Evolutionary conservation across 2,329 filamentous ascomycete genomes (phyloP), one percentile per base, ranked within the genome.

Genomic region (Fusarium sarcochroum): DNA sequence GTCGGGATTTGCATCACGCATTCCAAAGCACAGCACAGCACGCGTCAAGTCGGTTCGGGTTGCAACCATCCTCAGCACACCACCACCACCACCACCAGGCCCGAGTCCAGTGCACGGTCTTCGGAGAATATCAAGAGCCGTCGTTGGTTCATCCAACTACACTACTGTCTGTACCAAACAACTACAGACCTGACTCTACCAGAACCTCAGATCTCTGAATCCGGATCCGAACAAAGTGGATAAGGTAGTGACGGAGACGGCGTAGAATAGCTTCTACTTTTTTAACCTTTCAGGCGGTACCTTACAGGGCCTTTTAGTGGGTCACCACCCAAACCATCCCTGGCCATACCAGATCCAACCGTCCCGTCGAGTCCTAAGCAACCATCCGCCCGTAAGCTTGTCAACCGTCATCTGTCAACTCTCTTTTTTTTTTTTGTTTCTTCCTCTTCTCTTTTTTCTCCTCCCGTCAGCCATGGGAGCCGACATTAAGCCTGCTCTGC

Each of bases 401-500:
- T 54, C 49, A 59, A 52, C 57, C 45, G 50, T 53, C 60, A 68
- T 48, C 59, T 21, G 38, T 61, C 42, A 49, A 47, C 50, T 47
- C 32, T 62, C 30, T 30, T 30, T 40, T 58, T 30, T 40, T 58
- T 21, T 38, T 40, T 17, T 37, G 37, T 57, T 42, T 30, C 17
- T 45, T 9, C 57, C 32, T 38, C 42, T 58, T 63, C 32, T 38
- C 42, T 58, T 40, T 40, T n/a, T 50, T 27, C 32, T 58, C 13
- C 47, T 48, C 41, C 23, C 30, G 7, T 30, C 20, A 52, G 48
- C 49, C 48, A 75, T 72, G 59, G 73, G 71, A 74, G 68, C 66
- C 47, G 73, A 72, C 45, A 59, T 69, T 50, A 67, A 76, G 58
- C 85, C 88, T 77, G 87, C 88, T 40, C 81, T 93, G 80, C 90